Evolutionary conservation across 73 alveolate species (phyloP).

Genomic region (Tetrahymena elliotti): DNA sequence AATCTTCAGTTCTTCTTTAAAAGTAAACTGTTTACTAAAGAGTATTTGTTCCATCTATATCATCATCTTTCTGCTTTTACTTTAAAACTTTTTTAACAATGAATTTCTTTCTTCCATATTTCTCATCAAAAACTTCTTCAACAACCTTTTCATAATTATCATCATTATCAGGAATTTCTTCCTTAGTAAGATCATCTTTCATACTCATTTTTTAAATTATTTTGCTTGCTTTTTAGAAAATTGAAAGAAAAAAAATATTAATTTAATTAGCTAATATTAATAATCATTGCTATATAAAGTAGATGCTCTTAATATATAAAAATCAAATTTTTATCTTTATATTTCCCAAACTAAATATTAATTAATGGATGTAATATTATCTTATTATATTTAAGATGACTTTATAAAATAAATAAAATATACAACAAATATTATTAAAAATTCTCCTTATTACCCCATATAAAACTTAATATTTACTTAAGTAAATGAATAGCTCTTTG

Average conservation of each 20-base stretch:
- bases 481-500: no score
- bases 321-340: no score
- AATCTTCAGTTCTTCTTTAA: slow-evolving; percentile 8
- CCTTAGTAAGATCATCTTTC: not conserved
- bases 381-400: no score
- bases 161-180: not conserved
- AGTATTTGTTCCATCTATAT: not conserved
- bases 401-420: no score
- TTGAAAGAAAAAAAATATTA: not conserved
- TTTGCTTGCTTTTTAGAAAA: not conserved
- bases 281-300: no score
- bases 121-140: not conserved
- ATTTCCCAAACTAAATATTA: no score
- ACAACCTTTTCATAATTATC: not conserved
- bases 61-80: not conserved
- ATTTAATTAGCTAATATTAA: not conserved
- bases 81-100: not conserved
- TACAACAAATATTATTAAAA: no score
- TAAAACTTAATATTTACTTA: no score
- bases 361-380: no score
- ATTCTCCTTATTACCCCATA: no score
- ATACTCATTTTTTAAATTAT: not conserved
- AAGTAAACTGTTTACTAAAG: not conserved
- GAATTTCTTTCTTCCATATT: not conserved
- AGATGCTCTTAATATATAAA: not conserved